Conservation (phyloP, 2,329 filamentous ascomycete species). For the Phaeosphaeria sp. region DNA sequence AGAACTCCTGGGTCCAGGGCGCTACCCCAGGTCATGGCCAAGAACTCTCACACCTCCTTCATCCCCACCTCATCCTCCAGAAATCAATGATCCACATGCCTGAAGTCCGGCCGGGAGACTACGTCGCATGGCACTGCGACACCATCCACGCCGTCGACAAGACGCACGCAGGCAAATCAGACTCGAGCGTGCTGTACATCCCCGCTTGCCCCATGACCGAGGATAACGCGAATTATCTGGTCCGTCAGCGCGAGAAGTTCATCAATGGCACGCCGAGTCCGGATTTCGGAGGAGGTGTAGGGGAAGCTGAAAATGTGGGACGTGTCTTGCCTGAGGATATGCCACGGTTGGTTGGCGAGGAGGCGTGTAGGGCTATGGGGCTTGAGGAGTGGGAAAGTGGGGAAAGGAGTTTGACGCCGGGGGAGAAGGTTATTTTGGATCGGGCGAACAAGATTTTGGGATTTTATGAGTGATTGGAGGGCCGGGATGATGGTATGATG, state of each 20-base stretch:
- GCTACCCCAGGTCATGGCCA: conserved; percentile 73
- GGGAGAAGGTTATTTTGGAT: conserved; percentile 60
- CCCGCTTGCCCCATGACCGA: conserved; percentile 83
- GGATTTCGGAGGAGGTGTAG: conserved; percentile 65
- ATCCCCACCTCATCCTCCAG: conserved; percentile 73
- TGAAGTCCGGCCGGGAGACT: conserved; percentile 73
- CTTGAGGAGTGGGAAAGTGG: conserved; percentile 59
- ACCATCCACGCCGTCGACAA: conserved; percentile 84
- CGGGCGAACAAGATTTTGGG: conserved; percentile 63
- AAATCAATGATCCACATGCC: conserved; percentile 77
- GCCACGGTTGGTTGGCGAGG: conserved; percentile 47
- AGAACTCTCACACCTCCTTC: conserved; percentile 68
- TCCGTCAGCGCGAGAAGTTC: conserved; percentile 74
- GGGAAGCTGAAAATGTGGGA: conserved; percentile 63
- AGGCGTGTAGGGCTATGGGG: conserved; percentile 64
- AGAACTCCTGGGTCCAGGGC: conserved; percentile 71
- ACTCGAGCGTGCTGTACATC: conserved; percentile 89
- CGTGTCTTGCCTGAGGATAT: conserved; percentile 50
- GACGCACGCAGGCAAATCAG: conserved; percentile 71
- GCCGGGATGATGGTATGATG: too few species aligned
- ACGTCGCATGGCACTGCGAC: conserved; percentile 82
- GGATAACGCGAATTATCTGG: conserved; percentile 74
- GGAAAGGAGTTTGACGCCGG: conserved; percentile 54
- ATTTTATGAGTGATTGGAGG: conserved; percentile 48
- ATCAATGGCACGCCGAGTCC: conserved; percentile 62